phyloP scores from a whole-genome alignment of 805 yeast species.

The Cyberlindnera euphorbiiphila region DNA sequence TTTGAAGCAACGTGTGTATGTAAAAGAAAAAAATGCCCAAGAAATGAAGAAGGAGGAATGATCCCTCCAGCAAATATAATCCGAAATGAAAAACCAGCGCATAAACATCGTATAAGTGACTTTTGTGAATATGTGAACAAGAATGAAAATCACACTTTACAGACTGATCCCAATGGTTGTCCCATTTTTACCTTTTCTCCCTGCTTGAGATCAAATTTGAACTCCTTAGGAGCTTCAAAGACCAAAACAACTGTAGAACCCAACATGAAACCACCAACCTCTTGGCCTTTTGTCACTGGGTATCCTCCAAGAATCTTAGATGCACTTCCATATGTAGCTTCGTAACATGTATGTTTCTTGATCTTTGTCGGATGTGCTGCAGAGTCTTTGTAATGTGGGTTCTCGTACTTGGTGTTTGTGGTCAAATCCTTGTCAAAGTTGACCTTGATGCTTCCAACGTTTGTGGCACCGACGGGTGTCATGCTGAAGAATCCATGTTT shows the following conservation, averaged over 20 bases:
- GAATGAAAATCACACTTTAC: neutral
- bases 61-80: no score
- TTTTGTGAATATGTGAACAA: neutral
- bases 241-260: constrained; percentile 97
- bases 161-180: constrained; percentile 56
- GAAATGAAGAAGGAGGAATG: no score
- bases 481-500: constrained; percentile 94
- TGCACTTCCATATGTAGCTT: constrained; percentile 86
- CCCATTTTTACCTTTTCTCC: constrained; percentile 89
- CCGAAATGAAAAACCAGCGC: constrained; percentile 1
- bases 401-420: constrained; percentile 72
- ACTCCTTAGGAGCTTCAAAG: constrained; percentile 88
- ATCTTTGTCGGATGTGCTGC: constrained; percentile 34
- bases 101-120: constrained; percentile 6
- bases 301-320: constrained; percentile 74
- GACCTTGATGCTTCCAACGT: constrained; percentile 91
- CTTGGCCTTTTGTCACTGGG: constrained; percentile 88
- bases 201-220: constrained; percentile 60
- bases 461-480: constrained; percentile 99
- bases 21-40: neutral
- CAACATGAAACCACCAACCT: constrained; percentile 94
- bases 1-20: no score
- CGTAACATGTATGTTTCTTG: constrained; percentile 80
- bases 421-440: constrained; percentile 88
- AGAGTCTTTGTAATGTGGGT: constrained; percentile 27